phyloP scores from a whole-genome alignment of 306 rosid species.

The Dalbergia cochinchinensis region DNA sequence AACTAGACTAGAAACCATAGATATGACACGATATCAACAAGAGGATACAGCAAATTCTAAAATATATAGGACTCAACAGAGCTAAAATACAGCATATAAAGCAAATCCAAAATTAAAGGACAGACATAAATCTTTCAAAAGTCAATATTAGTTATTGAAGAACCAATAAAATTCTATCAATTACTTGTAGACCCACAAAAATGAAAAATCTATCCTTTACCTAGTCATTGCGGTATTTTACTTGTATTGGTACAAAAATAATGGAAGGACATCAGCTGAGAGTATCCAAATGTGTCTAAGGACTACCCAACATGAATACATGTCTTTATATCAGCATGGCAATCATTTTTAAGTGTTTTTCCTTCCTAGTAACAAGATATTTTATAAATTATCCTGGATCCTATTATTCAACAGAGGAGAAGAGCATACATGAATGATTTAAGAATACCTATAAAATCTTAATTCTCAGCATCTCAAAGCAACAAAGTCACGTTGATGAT shows the following conservation, averaged over 20 bases:
- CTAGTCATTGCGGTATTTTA: not conserved
- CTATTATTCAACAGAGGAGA: constrained; percentile 10
- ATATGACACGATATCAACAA: not conserved
- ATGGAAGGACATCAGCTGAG: not conserved
- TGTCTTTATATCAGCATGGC: not conserved
- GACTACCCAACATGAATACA: not conserved
- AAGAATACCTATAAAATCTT: not conserved
- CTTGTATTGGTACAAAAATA: not conserved
- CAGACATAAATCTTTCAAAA: too few species aligned
- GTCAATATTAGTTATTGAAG: too few species aligned
- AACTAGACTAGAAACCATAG: not conserved
- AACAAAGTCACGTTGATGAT: constrained; percentile 1
- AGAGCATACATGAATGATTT: constrained; percentile 26
- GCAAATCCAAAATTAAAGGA: not conserved
- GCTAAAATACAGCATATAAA: not conserved
- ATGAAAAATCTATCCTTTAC: too few species aligned
- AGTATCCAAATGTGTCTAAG: not conserved
- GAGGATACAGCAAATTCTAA: not conserved
- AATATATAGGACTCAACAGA: not conserved
- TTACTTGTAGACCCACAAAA: too few species aligned
- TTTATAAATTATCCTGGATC: constrained; percentile 14
- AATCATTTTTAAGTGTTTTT: not conserved
- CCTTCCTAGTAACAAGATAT: not conserved
- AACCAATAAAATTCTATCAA: too few species aligned
- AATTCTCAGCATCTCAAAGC: constrained; percentile 27